These are phyloP conservation scores for Protomyces pachydermus DNA, from an alignment of 1,139 yeast genomes.

Conservation along the genomic window DNA sequence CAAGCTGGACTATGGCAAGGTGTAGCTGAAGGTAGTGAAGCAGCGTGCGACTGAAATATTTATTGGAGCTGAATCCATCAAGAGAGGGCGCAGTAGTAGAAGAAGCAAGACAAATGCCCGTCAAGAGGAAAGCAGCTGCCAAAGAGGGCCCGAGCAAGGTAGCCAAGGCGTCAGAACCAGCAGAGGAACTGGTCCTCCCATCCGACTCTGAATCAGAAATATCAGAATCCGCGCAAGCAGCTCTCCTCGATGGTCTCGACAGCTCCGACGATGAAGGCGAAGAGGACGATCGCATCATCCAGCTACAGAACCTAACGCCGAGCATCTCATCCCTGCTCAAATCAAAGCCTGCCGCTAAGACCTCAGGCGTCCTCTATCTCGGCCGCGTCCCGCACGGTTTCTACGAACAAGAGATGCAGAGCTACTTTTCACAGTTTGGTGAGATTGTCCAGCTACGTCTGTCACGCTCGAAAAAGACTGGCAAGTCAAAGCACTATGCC, in stretches of 20 bases:
- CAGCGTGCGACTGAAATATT: background rate
- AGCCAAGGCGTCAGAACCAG: background rate
- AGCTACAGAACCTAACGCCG: constrained; percentile 17
- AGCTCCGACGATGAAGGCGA: constrained; percentile 9
- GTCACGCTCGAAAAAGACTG: constrained; percentile 85
- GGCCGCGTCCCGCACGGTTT: constrained; percentile 93
- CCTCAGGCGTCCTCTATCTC: constrained; percentile 66
- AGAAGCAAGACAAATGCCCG: background rate
- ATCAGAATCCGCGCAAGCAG: constrained; percentile 1
- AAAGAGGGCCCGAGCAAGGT: background rate
- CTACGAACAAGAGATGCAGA: constrained; percentile 72
- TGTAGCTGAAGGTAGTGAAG: background rate
- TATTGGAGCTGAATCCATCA: background rate
- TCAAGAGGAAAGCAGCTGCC: background rate
- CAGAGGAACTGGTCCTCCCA: background rate
- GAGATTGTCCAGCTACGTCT: constrained; percentile 68
- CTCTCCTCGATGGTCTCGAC: background rate
- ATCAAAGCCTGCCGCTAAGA: constrained; percentile 5
- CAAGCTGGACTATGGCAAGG: constrained; percentile 62
- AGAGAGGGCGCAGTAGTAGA: background rate
- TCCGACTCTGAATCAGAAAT: constrained; percentile 17
- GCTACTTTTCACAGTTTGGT: constrained; percentile 88
- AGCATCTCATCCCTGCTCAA: constrained; percentile 3
- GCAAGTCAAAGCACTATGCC: constrained; percentile 88
- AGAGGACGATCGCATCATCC: constrained; percentile 24